phyloP scores from a whole-genome alignment of 805 yeast species.

The Metschnikowia colocasiae region DNA sequence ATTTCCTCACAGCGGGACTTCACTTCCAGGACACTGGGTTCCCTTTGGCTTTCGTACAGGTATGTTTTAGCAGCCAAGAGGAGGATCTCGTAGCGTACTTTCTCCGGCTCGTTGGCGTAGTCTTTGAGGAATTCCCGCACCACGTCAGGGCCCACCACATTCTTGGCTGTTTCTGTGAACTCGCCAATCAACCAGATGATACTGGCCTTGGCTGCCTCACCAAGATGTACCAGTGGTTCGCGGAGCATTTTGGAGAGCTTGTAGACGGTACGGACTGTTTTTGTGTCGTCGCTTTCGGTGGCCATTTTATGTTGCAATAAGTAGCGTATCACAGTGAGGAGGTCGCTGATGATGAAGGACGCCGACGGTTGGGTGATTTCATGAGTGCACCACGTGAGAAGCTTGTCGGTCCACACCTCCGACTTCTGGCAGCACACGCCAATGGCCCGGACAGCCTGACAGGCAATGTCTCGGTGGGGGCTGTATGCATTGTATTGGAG shows the following conservation, averaged over 20 bases:
- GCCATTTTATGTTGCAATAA: constrained; percentile 55
- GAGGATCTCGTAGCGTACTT: constrained; percentile 67
- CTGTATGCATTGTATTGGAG: constrained; percentile 52
- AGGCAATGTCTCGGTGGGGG: constrained; percentile 23
- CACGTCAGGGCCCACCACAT: constrained; percentile 67
- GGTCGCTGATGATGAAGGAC: constrained; percentile 49
- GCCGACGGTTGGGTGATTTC: constrained; percentile 34
- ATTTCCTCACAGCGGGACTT: constrained; percentile 36
- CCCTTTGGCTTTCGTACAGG: constrained; percentile 15
- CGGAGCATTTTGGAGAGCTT: constrained; percentile 35
- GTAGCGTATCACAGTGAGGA: constrained; percentile 67
- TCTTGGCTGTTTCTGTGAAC: constrained; percentile 41
- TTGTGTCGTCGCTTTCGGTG: constrained; percentile 16
- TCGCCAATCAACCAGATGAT: constrained; percentile 93
- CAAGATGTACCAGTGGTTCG: constrained; percentile 16
- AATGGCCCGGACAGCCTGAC: constrained; percentile 56
- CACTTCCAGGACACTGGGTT: constrained; percentile 10
- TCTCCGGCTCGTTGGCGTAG: constrained; percentile 52
- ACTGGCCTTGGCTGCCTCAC: constrained; percentile 64
- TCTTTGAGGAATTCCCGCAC: constrained; percentile 53
- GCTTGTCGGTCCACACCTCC: constrained; percentile 46
- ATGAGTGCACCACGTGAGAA: constrained; percentile 61
- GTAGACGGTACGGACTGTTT: constrained; percentile 52
- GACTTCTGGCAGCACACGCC: constrained; percentile 54
- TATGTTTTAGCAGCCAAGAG: constrained; percentile 70